Evolutionary conservation across 2,329 filamentous ascomycete genomes (phyloP), one percentile per base, ranked within the genome.

Genomic region (Aureobasidium sp.): DNA sequence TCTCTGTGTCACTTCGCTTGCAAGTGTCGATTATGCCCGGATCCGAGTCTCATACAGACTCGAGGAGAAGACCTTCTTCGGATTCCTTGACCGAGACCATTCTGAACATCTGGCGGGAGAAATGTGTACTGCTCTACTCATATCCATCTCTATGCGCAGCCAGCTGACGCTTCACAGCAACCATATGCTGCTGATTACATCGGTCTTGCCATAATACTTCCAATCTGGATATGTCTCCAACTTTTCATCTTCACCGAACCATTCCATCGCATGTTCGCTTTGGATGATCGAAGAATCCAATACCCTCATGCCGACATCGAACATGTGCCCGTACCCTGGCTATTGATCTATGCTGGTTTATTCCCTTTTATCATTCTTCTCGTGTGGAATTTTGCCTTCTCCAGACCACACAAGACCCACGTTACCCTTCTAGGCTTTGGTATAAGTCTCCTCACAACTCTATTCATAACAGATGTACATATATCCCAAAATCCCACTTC

Each of bases 231-330:
- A 21, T 68, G 86, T 37, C 48, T 66, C 9, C 70, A 90, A 82
- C 80, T 90, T 47, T 80, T 85, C 74, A 77, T 89, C 68, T 80
- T 88, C 66, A 82, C 90, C 68, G 86, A 87, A 64, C 94, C 94
- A 0, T 97, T 97, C 73, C 91, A 97, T 73, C 91, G 90, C 76
- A 89, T 97, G 85, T 97, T 99, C 77, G 89, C 85, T 66, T 83
- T 97, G 64, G 89, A 91, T 72, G 91, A 97, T 72, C 82, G 89
- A 29, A 80, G 85, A 54, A 91, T 97, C 63, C 87, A 90, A 66
- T 97, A 88, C 70, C 94, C 94, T 0, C 89, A 96, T 75, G 91
- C 94, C 27, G 81, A 88, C 61, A 76, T 88, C 55, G 92, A 99
- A 74, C 84, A 91, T 64, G 94, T 99, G 0, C 81, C 91, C 8